Conservation (phyloP, 768 basidiomycete species). For the Serendipita vermifera region DNA sequence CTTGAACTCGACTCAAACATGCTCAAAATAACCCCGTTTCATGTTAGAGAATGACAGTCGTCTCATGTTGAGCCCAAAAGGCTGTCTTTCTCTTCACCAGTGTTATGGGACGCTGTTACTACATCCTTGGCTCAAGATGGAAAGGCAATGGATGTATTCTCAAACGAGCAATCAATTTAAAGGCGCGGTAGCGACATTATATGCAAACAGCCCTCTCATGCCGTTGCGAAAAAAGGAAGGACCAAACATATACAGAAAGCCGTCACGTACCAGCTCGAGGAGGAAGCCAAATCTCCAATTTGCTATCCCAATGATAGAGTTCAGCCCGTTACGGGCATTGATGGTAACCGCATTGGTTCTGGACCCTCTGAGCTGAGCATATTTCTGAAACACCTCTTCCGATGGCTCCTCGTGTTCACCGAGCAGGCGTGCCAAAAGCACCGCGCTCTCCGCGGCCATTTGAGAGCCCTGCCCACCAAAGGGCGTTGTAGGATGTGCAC, state of each 20-base stretch:
- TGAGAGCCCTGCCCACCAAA: conserved; percentile 20
- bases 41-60: too few species aligned
- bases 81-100: too few species aligned
- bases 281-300: neutral
- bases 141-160: too few species aligned
- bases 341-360: neutral
- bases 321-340: neutral
- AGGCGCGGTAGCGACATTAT: neutral
- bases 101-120: too few species aligned
- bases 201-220: neutral
- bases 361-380: neutral
- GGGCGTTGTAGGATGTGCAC: conserved; percentile 35
- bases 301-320: neutral
- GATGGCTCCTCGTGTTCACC: neutral
- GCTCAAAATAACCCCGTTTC: too few species aligned
- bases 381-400: neutral
- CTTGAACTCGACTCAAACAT: too few species aligned
- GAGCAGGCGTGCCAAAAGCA: neutral
- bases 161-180: too few species aligned
- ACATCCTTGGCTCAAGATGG: too few species aligned
- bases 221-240: neutral
- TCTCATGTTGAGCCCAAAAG: too few species aligned
- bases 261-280: neutral
- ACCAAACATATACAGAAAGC: neutral
- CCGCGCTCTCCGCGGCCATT: conserved; percentile 3